Evolutionary conservation across 345 rosid species (phyloP), one percentile per base, ranked within the genome.

Genomic region (Euclidium syriacum): DNA sequence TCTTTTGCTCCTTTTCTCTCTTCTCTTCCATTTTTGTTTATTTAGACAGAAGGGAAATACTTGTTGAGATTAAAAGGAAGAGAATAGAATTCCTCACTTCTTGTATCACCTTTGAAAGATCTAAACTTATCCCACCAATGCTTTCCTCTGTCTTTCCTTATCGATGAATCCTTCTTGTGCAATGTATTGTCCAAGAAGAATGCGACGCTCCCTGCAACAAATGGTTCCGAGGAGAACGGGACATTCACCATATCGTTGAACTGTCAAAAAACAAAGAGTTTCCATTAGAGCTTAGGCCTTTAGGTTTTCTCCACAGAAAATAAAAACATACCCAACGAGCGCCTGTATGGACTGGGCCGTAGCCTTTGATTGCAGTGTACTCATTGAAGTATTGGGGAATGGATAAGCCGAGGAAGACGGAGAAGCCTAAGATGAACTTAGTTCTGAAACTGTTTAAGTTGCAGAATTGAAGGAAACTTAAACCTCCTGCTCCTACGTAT

Each of bases 41-140:
- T n/a, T 80, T 80, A 95, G 61, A 86, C 92, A 8, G 99, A 85
- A 52, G 97, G 99, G 80, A 95, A 95, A 58, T 86, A 95, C 55
- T 83, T 86, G 88, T 88, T 88, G 35, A 95, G 95, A 42, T 86
- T 90, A 79, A 95, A 88, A 32, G 99, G 99, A 55, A 95, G 79
- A 49, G 97, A 86, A 64, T 95, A 95, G 70, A 88, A 95, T 36
- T 95, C 99, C 35, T 77, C 85, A 51, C 85, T 95, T 76, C 97
- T 88, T 3, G 82, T 7, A 46, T 94, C 99, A 6, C 84, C 83
- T 70, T 85, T 70, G 85, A 72, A 95, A 9, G 85, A 68, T 72
- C 74, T 53, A 79, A 86, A 95, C 64, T 69, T 95, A 78, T 80
- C 90, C 99, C 99, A 90, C 99, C 99, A 95, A 61, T 87, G 92